These are phyloP conservation scores for Entophlyctis helioformis DNA, from an alignment of 192 early-diverging fungal genomes.

Conservation along the genomic window DNA sequence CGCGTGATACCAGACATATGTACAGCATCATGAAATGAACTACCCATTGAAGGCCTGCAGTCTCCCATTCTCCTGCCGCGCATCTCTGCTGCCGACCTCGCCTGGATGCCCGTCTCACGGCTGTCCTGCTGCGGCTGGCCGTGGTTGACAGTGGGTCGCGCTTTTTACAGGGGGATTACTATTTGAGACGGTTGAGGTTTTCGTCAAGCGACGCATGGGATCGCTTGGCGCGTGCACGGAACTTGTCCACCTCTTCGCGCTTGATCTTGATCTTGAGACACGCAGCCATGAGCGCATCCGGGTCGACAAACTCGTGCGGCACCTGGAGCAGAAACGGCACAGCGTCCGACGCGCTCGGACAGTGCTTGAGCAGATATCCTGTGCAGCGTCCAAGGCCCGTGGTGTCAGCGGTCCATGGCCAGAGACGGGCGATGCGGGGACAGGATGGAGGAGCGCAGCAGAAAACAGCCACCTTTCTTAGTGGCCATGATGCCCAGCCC, in stretches of 20 bases:
- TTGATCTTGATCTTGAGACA: constrained; percentile 57
- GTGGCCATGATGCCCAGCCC: constrained; percentile 60
- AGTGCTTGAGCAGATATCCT: constrained; percentile 57
- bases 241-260: constrained; percentile 8
- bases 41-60: too few species aligned
- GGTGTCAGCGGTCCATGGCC: neutral
- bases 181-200: too few species aligned
- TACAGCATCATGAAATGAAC: too few species aligned
- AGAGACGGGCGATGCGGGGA: neutral
- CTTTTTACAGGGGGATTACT: too few species aligned
- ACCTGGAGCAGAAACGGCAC: constrained; percentile 69
- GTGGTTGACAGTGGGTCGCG: too few species aligned
- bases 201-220: too few species aligned
- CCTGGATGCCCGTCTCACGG: too few species aligned
- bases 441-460: too few species aligned
- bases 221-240: constrained; percentile 2
- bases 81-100: too few species aligned
- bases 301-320: constrained; percentile 47
- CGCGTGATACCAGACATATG: too few species aligned
- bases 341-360: constrained; percentile 63
- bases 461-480: constrained; percentile 24
- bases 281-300: constrained; percentile 54
- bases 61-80: too few species aligned
- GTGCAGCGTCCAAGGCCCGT: constrained; percentile 15
- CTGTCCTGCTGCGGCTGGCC: too few species aligned